Conservation (phyloP, 768 basidiomycete genomes). For the Sutorius australiensis region DNA sequence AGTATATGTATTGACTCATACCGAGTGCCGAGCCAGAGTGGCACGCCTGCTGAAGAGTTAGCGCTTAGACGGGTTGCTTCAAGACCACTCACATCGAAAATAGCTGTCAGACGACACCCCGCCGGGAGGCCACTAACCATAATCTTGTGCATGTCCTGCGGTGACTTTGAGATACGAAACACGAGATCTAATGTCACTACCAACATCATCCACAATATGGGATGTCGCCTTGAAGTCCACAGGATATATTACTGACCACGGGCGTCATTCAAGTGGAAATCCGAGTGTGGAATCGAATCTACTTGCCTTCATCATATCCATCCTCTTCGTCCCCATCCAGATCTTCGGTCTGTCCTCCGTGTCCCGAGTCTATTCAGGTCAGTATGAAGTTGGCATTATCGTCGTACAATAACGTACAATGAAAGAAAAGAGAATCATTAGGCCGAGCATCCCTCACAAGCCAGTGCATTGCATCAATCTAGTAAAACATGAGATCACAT, state of each 20-base stretch:
- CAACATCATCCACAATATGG: conserved; percentile 87
- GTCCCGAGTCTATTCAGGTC: conserved; percentile 69
- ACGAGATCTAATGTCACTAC: conserved; percentile 20
- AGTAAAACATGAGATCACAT: background rate
- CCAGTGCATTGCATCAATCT: conserved; percentile 86
- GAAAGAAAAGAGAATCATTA: conserved; percentile 88
- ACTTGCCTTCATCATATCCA: conserved; percentile 71
- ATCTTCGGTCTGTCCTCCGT: conserved; percentile 90
- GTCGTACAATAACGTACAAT: conserved; percentile 48
- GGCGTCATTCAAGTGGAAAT: background rate
- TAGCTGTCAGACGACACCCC: conserved; percentile 85
- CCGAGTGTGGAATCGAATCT: conserved; percentile 4
- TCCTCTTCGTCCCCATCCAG: conserved; percentile 79
- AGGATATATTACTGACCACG: conserved; percentile 74
- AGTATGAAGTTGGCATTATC: background rate
- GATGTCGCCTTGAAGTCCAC: conserved; percentile 62
- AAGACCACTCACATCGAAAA: conserved; percentile 61
- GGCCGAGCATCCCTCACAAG: conserved; percentile 76
- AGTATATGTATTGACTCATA: conserved; percentile 27
- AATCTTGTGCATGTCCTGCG: conserved; percentile 67
- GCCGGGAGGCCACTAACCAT: conserved; percentile 78
- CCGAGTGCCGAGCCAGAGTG: conserved; percentile 89
- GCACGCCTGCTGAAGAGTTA: conserved; percentile 52
- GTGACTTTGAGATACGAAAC: conserved; percentile 1
- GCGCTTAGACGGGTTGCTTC: background rate